phyloP scores from a whole-genome alignment of 129 eudicot genomes.

The Erigeron canadensis region DNA sequence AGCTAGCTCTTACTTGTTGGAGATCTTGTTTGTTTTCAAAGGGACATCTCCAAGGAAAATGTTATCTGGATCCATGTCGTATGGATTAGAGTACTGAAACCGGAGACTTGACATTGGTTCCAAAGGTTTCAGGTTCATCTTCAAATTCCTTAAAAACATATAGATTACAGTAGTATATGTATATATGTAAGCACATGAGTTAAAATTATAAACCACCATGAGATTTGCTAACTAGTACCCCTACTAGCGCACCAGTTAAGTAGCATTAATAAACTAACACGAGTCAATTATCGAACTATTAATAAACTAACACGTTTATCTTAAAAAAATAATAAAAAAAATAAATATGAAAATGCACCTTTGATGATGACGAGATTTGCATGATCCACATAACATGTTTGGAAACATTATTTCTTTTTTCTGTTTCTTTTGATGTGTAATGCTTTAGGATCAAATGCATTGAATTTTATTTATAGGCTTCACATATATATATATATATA shows the following conservation, averaged over 20 bases:
- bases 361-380: constrained; percentile 29
- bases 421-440: not conserved
- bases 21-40: constrained; percentile 23
- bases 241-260: too few species aligned
- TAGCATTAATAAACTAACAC: too few species aligned
- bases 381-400: constrained; percentile 32
- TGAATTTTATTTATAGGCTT: constrained; percentile 25
- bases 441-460: constrained; percentile 5
- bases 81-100: constrained; percentile 4
- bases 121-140: constrained; percentile 28
- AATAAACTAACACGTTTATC: not conserved
- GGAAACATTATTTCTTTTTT: constrained; percentile 18
- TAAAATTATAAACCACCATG: too few species aligned
- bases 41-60: not conserved
- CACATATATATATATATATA: too few species aligned
- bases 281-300: too few species aligned
- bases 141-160: constrained; percentile 24
- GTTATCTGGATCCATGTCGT: constrained; percentile 27
- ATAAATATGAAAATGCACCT: constrained; percentile 20
- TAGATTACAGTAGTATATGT: too few species aligned
- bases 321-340: not conserved
- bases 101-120: constrained; percentile 27
- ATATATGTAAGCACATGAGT: too few species aligned
- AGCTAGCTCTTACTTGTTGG: constrained; percentile 30
- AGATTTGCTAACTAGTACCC: too few species aligned